Conservation (phyloP, 2,329 filamentous ascomycete species). For the Aspergillus viridinutans region DNA sequence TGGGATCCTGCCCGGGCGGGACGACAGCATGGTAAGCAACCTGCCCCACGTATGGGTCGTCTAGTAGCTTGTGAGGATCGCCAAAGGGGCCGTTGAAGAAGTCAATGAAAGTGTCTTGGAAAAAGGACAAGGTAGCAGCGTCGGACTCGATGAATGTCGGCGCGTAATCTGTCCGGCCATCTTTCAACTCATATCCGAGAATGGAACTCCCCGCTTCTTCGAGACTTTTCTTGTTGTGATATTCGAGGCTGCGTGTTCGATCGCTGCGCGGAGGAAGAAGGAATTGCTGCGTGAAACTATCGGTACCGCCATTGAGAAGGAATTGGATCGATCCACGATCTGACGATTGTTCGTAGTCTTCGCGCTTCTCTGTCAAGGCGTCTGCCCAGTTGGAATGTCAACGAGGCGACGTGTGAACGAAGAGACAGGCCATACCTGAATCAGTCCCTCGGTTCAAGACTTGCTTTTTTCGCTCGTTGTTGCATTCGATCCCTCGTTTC, state of each 20-base stretch:
- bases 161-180: slow-evolving; percentile 12
- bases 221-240: slow-evolving; percentile 28
- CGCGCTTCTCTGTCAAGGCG: slow-evolving; percentile 18
- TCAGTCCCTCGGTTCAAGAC: slow-evolving; percentile 10
- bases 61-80: slow-evolving; percentile 20
- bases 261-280: slow-evolving; percentile 40
- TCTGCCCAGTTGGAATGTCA: slow-evolving; percentile 4
- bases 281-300: slow-evolving; percentile 45
- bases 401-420: neutral
- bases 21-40: slow-evolving; percentile 15
- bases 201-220: slow-evolving; percentile 19
- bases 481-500: slow-evolving; percentile 41
- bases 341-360: slow-evolving; percentile 29
- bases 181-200: slow-evolving; percentile 16
- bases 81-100: slow-evolving; percentile 37
- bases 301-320: slow-evolving; percentile 43
- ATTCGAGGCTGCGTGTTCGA: slow-evolving; percentile 33
- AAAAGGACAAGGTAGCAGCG: slow-evolving; percentile 24
- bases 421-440: slow-evolving; percentile 14
- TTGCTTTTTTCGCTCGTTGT: slow-evolving; percentile 27
- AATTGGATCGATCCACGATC: slow-evolving; percentile 47
- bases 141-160: slow-evolving; percentile 23
- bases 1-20: slow-evolving; percentile 16
- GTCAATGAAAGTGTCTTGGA: slow-evolving; percentile 34
- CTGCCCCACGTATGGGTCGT: slow-evolving; percentile 17